Conservation (phyloP, 345 rosid species). For the Eucalyptus paniculata region DNA sequence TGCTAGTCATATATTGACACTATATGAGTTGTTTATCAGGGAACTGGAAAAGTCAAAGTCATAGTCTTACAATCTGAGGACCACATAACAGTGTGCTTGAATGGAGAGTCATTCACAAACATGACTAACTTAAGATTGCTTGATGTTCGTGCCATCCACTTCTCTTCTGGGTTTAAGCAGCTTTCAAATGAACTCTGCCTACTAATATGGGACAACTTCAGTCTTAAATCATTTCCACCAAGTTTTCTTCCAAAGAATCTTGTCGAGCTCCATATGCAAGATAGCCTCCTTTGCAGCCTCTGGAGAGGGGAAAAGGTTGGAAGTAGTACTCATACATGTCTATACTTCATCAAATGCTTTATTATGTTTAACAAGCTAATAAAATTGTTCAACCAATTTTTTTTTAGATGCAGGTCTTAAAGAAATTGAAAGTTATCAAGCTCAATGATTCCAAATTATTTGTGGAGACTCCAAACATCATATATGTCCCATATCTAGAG, state of each 20-base stretch:
- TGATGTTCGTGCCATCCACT: background rate
- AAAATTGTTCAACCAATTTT: background rate
- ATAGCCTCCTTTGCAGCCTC: background rate
- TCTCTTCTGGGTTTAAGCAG: background rate
- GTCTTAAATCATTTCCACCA: background rate
- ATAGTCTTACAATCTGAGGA: background rate
- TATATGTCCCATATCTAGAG: background rate
- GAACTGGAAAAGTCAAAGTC: background rate
- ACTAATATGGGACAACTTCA: background rate
- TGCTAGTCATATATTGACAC: background rate
- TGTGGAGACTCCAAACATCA: background rate
- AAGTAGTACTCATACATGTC: background rate
- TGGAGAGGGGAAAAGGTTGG: background rate
- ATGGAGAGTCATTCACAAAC: background rate
- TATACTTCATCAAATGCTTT: too few relatives aligned
- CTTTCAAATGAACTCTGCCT: background rate
- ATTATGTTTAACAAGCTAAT: too few relatives aligned
- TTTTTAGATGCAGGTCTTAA: background rate
- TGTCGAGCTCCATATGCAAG: background rate
- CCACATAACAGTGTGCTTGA: accelerated
- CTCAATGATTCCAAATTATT: background rate
- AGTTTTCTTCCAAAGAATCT: background rate
- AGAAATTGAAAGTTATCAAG: background rate
- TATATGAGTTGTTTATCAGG: background rate
- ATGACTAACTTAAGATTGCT: background rate